Evolutionary conservation across 495 filamentous ascomycete species (phyloP), one percentile per base, ranked within the genome.

Genomic region (Trichoderma reesei): DNA sequence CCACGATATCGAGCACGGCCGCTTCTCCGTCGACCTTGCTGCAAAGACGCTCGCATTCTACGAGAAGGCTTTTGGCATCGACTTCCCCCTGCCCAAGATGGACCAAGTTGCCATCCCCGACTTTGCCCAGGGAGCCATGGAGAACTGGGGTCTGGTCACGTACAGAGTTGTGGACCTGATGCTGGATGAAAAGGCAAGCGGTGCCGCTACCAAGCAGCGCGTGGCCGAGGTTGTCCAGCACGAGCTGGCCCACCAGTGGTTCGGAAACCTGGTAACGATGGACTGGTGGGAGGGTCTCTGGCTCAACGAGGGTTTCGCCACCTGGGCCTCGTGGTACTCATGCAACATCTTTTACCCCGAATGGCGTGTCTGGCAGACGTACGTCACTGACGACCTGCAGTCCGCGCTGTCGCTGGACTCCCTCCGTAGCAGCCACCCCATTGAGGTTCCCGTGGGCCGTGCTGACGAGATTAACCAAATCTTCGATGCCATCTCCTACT

Each of bases 191-290:
- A 86, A 91, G 67, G 88, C 87, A 61, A 96, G 91, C 1, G 93
- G 95, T 72, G 85, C 90, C 41, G 83, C 85, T 34, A 96, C 91
- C 73, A 92, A 89, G 72, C 94, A 95, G 71, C 80, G 91, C 41
- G 88, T 98, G 61, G 93, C 92, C 18, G 96, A 98, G 67, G 92
- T 97, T 39, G 91, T 97, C 33, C 89, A 90, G 7, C 92, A 96
- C 73, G 92, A 98, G 72, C 78, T 98, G 51, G 94, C 94, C 37
- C 94, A 98, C 74, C 94, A 98, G 78, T 98, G 94, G 94, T 98
- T 98, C 70, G 94, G 94, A 37, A 96, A 98, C 72, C 83, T 97
- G 20, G 94, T 97, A 26, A 90, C 88, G 11, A 91, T 91, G 88
- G 84, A 87, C 67, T 87, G 84, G 84, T 97, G 94, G 94, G 92